Conservation (phyloP, 1,284 basidiomycete genomes). For the Phaffia rhodozyma region DNA sequence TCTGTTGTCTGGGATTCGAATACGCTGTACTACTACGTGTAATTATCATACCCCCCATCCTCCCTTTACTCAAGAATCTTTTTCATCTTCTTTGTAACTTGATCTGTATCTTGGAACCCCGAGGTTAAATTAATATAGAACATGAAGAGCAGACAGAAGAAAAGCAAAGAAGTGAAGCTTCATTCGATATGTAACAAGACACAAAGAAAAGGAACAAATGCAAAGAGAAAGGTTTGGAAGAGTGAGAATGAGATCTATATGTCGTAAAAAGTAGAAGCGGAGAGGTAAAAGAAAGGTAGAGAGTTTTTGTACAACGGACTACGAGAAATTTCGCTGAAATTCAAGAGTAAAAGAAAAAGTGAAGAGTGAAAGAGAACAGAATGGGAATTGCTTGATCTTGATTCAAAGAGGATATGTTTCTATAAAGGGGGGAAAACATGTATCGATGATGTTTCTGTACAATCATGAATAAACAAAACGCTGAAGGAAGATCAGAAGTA, state of each 20-base stretch:
- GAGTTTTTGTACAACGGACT: background rate
- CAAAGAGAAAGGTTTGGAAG: background rate
- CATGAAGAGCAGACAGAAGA: background rate
- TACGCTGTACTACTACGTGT: background rate
- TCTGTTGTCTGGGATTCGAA: too few relatives aligned
- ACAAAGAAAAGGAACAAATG: background rate
- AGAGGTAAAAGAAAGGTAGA: background rate
- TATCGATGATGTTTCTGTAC: background rate
- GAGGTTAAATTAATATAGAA: background rate
- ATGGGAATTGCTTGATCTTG: background rate
- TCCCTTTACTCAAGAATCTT: background rate
- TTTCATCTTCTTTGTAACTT: background rate
- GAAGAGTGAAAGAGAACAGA: background rate
- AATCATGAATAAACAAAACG: background rate
- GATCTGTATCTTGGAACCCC: background rate
- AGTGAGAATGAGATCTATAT: background rate
- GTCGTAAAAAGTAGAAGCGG: background rate
- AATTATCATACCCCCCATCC: background rate
- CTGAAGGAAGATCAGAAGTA: background rate
- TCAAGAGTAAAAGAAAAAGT: background rate
- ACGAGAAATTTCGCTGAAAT: background rate
- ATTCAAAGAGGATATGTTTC: background rate
- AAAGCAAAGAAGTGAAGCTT: background rate
- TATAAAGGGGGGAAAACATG: background rate
- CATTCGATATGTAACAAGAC: background rate